These are phyloP conservation scores for Naganishia friedmannii DNA, from an alignment of 768 basidiomycete species.

Conservation along the genomic window DNA sequence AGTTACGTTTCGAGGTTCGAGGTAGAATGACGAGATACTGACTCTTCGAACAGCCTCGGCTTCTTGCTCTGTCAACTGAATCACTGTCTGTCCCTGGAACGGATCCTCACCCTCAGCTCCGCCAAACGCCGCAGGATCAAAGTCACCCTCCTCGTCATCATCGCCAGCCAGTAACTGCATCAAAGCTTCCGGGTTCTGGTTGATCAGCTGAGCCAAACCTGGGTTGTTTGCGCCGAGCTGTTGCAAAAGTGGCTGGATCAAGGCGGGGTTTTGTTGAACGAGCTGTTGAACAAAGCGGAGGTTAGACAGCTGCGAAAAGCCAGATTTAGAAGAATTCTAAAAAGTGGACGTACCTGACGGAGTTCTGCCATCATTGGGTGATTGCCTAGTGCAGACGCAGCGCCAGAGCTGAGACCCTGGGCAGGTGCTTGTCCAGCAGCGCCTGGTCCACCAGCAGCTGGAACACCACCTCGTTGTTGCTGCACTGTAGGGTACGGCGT, in stretches of 20 bases:
- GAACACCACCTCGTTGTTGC: constrained; percentile 46
- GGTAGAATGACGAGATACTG: constrained; percentile 49
- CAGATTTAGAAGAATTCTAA: neutral
- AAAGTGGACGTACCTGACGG: constrained; percentile 53
- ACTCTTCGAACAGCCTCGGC: constrained; percentile 83
- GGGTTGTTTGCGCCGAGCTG: constrained; percentile 76
- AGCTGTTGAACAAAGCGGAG: constrained; percentile 52
- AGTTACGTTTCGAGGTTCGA: too few relatives aligned
- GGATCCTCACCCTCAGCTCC: constrained; percentile 42
- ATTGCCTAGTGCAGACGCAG: constrained; percentile 55
- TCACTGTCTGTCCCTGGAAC: constrained; percentile 55
- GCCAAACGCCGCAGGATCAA: constrained; percentile 46
- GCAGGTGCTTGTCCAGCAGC: constrained; percentile 27
- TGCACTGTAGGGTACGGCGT: constrained; percentile 36
- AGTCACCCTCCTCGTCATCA: constrained; percentile 52
- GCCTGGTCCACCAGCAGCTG: constrained; percentile 33
- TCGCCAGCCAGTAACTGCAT: constrained; percentile 61
- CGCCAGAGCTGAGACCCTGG: constrained; percentile 51
- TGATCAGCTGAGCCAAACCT: constrained; percentile 65
- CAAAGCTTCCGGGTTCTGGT: constrained; percentile 69
- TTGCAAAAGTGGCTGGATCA: constrained; percentile 77
- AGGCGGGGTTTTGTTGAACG: constrained; percentile 70
- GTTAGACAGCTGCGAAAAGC: neutral
- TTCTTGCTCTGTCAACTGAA: constrained; percentile 83
- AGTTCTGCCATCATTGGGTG: constrained; percentile 67